Conservation (phyloP, 1,139 yeast species). For the Geotrichum europaeum region DNA sequence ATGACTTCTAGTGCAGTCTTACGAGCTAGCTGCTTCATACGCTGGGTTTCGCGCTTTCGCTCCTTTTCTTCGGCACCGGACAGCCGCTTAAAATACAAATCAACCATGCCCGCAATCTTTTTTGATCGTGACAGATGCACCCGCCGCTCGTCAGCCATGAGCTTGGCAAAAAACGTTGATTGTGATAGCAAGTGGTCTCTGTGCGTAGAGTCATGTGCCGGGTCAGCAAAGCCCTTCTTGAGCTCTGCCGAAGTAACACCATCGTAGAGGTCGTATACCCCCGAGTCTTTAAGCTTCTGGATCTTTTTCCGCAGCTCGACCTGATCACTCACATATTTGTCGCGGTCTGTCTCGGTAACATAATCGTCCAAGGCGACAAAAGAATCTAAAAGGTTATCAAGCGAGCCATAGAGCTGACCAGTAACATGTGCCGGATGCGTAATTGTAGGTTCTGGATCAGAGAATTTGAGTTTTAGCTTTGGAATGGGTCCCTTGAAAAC, state of each 20-base stretch:
- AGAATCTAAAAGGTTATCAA: constrained; percentile 45
- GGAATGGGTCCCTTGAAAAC: neutral
- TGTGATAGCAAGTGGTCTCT: constrained; percentile 73
- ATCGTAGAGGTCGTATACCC: constrained; percentile 36
- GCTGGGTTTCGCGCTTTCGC: constrained; percentile 50
- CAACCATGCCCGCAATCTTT: constrained; percentile 76
- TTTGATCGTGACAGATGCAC: constrained; percentile 63
- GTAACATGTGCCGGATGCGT: constrained; percentile 68
- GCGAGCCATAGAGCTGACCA: constrained; percentile 24
- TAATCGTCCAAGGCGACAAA: constrained; percentile 55
- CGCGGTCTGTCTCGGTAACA: constrained; percentile 42
- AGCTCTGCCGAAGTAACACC: constrained; percentile 40
- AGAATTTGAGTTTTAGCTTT: constrained; percentile 36
- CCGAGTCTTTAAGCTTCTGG: constrained; percentile 48
- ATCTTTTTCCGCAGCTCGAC: constrained; percentile 42
- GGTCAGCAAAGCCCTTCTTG: constrained; percentile 37
- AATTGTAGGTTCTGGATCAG: constrained; percentile 54
- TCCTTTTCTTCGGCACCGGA: constrained; percentile 85
- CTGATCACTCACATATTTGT: constrained; percentile 46
- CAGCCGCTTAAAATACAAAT: constrained; percentile 76
- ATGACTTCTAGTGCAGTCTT: constrained; percentile 77
- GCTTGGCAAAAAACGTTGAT: constrained; percentile 64
- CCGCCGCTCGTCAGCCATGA: constrained; percentile 62
- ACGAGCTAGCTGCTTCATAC: constrained; percentile 61
- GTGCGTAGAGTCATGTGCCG: constrained; percentile 46